These are phyloP conservation scores for Penicillium verhagenii DNA, from an alignment of 495 filamentous ascomycete genomes.

Conservation along the genomic window DNA sequence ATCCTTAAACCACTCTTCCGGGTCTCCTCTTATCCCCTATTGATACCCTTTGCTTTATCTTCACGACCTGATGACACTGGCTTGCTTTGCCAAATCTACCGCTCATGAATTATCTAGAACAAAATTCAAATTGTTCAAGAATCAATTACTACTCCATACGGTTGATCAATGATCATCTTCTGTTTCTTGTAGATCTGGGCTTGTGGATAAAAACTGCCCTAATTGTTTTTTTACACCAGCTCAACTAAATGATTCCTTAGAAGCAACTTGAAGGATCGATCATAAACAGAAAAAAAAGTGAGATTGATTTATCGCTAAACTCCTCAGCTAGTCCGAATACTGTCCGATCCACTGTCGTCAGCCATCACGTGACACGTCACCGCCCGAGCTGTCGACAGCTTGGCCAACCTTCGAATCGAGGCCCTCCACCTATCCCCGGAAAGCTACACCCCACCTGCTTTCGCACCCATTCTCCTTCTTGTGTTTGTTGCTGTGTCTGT, in stretches of 20 bases:
- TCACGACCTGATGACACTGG: not conserved
- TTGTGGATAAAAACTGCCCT: too few relatives aligned
- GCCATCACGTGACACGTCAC: slow-evolving; percentile 29
- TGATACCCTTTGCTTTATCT: slow-evolving; percentile 8
- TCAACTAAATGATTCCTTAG: not conserved
- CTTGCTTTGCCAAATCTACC: not conserved
- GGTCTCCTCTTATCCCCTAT: not conserved
- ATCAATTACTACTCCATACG: not conserved
- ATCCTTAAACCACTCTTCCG: not conserved
- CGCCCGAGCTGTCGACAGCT: slow-evolving; percentile 34
- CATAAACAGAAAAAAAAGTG: too few relatives aligned
- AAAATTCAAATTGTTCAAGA: not conserved
- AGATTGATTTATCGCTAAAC: too few relatives aligned
- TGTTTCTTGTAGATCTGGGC: not conserved
- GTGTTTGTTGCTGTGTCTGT: slow-evolving; percentile 12
- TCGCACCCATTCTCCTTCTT: not conserved
- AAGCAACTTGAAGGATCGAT: not conserved
- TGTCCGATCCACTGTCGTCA: slow-evolving; percentile 1
- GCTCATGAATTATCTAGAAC: not conserved
- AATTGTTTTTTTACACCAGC: not conserved
- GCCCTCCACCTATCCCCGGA: slow-evolving; percentile 20
- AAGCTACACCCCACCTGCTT: slow-evolving; percentile 9
- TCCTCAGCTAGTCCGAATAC: too few relatives aligned
- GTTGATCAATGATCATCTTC: not conserved
- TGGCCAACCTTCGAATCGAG: slow-evolving; percentile 21